These are phyloP conservation scores for Umbilicaria muhlenbergii DNA, from an alignment of 495 filamentous ascomycete genomes.

Conservation along the genomic window DNA sequence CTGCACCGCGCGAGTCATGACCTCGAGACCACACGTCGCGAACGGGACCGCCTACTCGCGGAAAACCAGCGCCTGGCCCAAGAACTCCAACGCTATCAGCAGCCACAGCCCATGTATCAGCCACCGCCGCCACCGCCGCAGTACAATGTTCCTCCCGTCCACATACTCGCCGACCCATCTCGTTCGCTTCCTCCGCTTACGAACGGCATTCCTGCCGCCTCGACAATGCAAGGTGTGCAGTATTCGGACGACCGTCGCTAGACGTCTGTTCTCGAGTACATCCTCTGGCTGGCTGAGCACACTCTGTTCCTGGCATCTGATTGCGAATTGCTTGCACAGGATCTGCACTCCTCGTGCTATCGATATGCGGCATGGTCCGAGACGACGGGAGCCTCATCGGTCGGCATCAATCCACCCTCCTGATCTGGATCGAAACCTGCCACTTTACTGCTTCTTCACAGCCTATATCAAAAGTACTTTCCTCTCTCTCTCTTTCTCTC, in stretches of 20 bases:
- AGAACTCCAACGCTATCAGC: constrained; percentile 12
- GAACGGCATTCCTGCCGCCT: constrained; percentile 27
- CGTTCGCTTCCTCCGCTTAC: constrained; percentile 35
- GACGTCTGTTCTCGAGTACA: not conserved
- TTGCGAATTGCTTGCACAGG: not conserved
- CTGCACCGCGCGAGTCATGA: constrained; percentile 23
- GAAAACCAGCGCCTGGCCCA: constrained; percentile 38
- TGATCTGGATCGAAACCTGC: not conserved
- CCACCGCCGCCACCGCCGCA: constrained; percentile 19
- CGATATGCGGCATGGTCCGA: not conserved
- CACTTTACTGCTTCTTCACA: not conserved
- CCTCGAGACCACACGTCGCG: constrained; percentile 29
- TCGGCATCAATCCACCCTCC: not conserved
- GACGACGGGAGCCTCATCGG: not conserved
- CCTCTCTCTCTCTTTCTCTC: no score
- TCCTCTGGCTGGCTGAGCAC: no score
- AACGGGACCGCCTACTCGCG: constrained; percentile 31
- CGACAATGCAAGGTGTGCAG: constrained; percentile 43
- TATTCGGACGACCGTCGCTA: constrained; percentile 36
- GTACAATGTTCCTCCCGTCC: constrained; percentile 22
- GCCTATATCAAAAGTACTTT: constrained; percentile 8
- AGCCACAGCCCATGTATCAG: constrained; percentile 25
- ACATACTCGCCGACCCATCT: constrained; percentile 27
- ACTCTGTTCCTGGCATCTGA: no score
- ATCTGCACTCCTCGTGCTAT: not conserved